A percentile compares a stretch with the other conserved stretches of the same genome.
Conservation (phyloP, 306 rosid species). For the Trichosanthes truncata region DNA sequence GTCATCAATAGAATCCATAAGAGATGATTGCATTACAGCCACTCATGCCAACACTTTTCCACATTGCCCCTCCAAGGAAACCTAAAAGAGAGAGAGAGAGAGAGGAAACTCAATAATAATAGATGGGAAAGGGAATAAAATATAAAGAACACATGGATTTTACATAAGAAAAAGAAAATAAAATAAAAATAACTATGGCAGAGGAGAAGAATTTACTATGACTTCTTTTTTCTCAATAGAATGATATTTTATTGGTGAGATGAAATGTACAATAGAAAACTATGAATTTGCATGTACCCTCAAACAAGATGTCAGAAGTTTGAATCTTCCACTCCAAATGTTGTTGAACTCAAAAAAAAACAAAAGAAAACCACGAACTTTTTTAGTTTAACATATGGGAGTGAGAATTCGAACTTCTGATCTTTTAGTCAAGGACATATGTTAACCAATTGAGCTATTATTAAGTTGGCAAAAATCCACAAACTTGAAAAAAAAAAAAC, state of each 20-base stretch:
- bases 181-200: background rate
- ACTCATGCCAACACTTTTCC: background rate
- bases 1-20: slow-evolving; percentile 4
- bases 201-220: background rate
- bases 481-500: no score
- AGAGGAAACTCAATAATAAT: background rate
- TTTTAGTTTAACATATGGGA: no score
- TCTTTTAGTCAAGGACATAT: no score
- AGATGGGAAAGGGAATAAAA: background rate
- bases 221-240: no score
- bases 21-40: slow-evolving; percentile 3
- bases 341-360: no score
- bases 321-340: no score
- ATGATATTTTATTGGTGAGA: background rate
- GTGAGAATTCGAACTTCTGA: no score
- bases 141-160: background rate
- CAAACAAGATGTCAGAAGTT: no score
- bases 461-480: no score
- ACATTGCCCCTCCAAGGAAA: background rate
- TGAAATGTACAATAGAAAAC: background rate
- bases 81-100: background rate
- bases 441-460: no score
- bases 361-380: no score
- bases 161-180: background rate
- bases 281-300: no score